A percentile compares a stretch with the other conserved stretches of the same genome.
These are phyloP conservation scores for Fraxinus quadrangulata DNA, from an alignment of 257 asterid genomes.

Conservation along the genomic window DNA sequence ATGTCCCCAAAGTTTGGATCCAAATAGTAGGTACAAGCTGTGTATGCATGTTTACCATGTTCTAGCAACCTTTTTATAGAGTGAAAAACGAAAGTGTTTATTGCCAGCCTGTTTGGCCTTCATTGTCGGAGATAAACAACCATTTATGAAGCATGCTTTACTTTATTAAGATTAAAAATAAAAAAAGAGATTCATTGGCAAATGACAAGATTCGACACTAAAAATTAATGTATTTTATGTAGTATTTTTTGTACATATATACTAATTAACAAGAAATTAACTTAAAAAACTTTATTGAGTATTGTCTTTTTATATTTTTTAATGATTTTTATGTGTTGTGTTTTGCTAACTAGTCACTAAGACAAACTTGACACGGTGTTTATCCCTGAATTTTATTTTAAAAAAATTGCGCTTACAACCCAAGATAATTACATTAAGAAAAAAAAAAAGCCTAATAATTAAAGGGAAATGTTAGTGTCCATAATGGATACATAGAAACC, in stretches of 20 bases:
- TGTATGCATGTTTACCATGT: constrained; percentile 38
- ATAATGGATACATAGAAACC: too few relatives aligned
- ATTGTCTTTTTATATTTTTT: not conserved
- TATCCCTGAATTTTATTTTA: too few relatives aligned
- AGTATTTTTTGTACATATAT: not conserved
- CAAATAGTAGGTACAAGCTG: constrained; percentile 24
- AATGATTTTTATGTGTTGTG: not conserved
- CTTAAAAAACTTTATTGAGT: constrained; percentile 12
- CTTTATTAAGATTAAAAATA: constrained; percentile 14
- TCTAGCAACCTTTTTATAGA: constrained; percentile 35
- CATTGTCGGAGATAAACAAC: constrained; percentile 57
- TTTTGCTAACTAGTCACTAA: not conserved
- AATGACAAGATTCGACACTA: constrained; percentile 35
- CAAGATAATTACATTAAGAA: too few relatives aligned
- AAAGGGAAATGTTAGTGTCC: too few relatives aligned
- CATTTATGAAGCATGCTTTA: constrained; percentile 33
- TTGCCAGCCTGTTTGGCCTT: constrained; percentile 55
- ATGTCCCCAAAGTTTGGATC: not conserved
- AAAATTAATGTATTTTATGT: not conserved
- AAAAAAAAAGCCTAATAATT: too few relatives aligned
- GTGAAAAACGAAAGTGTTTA: constrained; percentile 11
- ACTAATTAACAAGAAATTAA: not conserved
- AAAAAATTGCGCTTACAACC: too few relatives aligned
- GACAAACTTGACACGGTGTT: not conserved
- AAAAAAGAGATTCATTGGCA: not conserved